phyloP scores from a whole-genome alignment of 371 early-diverging fungal genomes.

The Mucor velutinosus region DNA sequence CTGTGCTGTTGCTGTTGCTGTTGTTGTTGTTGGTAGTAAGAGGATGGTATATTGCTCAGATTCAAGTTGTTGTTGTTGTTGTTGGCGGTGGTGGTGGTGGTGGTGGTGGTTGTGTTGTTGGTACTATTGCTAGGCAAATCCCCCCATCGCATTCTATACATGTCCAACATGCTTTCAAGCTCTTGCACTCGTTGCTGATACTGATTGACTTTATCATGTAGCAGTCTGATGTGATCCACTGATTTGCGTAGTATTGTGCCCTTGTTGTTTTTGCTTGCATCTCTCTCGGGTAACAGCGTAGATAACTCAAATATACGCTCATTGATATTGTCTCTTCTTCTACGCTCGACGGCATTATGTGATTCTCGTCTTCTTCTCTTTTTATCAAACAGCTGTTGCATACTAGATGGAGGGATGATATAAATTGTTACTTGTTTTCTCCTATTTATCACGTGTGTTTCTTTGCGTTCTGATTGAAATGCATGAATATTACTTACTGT shows the following conservation, averaged over 20 bases:
- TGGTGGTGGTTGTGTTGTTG: background rate
- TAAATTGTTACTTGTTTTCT: background rate
- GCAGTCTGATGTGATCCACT: constrained; percentile 83
- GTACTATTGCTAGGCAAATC: background rate
- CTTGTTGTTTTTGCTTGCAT: constrained; percentile 72
- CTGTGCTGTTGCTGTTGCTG: background rate
- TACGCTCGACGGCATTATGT: constrained; percentile 76
- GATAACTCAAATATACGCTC: constrained; percentile 79
- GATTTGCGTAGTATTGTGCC: constrained; percentile 82
- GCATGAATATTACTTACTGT: constrained; percentile 29
- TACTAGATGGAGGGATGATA: constrained; percentile 11
- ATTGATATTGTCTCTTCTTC: constrained; percentile 94
- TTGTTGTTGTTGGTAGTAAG: constrained; percentile 1
- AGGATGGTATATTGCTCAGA: constrained; percentile 3
- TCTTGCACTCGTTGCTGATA: constrained; percentile 69
- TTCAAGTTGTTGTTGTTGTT: background rate
- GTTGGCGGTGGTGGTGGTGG: background rate
- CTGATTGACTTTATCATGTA: constrained; percentile 59
- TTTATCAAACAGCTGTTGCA: constrained; percentile 40
- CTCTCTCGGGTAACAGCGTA: constrained; percentile 50
- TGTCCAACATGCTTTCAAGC: constrained; percentile 54
- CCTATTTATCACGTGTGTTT: constrained; percentile 4
- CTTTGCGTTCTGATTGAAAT: constrained; percentile 20
- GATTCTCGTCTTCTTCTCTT: constrained; percentile 40
- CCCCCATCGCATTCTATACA: constrained; percentile 31